A percentile compares a stretch with the other conserved stretches of the same genome.
Evolutionary conservation across 192 early-diverging fungal species (phyloP).

Genomic region (Tieghemiomyces parasiticus): DNA sequence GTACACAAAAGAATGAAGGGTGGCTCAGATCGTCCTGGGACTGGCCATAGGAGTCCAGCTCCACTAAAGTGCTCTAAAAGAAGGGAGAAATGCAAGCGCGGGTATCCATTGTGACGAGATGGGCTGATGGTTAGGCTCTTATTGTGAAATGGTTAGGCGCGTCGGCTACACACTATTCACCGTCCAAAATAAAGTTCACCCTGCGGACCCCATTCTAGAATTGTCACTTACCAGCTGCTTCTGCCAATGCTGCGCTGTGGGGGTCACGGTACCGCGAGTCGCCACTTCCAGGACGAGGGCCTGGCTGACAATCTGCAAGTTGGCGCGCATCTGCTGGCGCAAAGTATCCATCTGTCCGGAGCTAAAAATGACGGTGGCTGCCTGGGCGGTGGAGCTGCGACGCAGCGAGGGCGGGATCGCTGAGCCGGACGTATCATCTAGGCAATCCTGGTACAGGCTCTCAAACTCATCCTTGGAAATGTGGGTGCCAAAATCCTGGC

Average conservation of each 20-base stretch:
- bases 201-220: too few relatives aligned
- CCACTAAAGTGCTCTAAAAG: too few relatives aligned
- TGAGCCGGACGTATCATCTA: neutral
- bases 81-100: too few relatives aligned
- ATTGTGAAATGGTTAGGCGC: too few relatives aligned
- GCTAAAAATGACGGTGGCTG: conserved; percentile 16
- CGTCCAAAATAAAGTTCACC: too few relatives aligned
- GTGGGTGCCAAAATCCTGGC: neutral
- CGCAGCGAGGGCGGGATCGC: neutral
- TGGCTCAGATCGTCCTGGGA: too few relatives aligned
- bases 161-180: too few relatives aligned
- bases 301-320: conserved; percentile 35
- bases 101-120: too few relatives aligned
- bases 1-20: too few relatives aligned
- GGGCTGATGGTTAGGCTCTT: too few relatives aligned
- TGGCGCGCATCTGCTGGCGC: conserved; percentile 28
- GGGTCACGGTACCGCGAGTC: conserved; percentile 17
- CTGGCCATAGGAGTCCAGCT: too few relatives aligned
- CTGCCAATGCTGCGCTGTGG: conserved; percentile 27
- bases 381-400: neutral
- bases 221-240: conserved; percentile 30
- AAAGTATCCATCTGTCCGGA: conserved; percentile 28
- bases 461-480: neutral
- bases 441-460: neutral
- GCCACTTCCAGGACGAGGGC: conserved; percentile 25